Evolutionary conservation across 495 filamentous ascomycete genomes (phyloP).

Genomic region (Xanthoparmelia taractica): DNA sequence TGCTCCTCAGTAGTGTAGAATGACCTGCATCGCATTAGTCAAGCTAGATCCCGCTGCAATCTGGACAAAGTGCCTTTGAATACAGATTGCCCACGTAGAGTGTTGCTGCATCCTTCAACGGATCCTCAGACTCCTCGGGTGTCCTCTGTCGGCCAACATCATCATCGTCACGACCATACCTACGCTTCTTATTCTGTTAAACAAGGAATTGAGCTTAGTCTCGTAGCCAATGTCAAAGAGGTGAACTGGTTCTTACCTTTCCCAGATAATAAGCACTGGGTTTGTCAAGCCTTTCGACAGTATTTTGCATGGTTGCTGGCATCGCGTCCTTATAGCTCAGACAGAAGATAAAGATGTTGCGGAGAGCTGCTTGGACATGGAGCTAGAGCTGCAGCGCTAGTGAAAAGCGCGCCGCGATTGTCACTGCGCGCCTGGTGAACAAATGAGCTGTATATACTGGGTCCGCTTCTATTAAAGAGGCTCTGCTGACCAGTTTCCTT

Average conservation of each 20-base stretch:
- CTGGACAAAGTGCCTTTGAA: slow-evolving; percentile 29
- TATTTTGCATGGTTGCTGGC: slow-evolving; percentile 42
- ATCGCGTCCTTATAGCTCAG: slow-evolving; percentile 3
- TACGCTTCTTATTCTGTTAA: slow-evolving; percentile 59
- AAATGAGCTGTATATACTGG: background rate
- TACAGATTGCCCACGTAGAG: slow-evolving; percentile 97
- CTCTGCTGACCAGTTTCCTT: background rate
- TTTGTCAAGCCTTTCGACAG: slow-evolving; percentile 79
- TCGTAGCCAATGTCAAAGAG: background rate
- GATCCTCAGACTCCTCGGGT: slow-evolving; percentile 54
- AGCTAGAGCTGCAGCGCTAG: slow-evolving; percentile 12
- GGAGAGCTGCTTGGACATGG: background rate
- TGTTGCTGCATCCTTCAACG: slow-evolving; percentile 78
- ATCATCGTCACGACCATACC: slow-evolving; percentile 48
- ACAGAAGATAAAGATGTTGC: background rate
- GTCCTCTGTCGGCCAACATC: slow-evolving; percentile 46
- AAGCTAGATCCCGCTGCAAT: background rate
- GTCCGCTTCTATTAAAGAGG: background rate
- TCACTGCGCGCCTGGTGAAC: slow-evolving; percentile 8
- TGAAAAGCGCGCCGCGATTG: slow-evolving; percentile 13
- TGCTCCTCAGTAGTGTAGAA: slow-evolving; percentile 99
- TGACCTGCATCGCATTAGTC: slow-evolving; percentile 55
- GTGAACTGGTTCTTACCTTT: slow-evolving; percentile 48
- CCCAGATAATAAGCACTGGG: slow-evolving; percentile 80
- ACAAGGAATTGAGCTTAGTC: background rate